These are phyloP conservation scores for Tuber umbilicatum DNA, from an alignment of 495 filamentous ascomycete genomes.

Conservation along the genomic window DNA sequence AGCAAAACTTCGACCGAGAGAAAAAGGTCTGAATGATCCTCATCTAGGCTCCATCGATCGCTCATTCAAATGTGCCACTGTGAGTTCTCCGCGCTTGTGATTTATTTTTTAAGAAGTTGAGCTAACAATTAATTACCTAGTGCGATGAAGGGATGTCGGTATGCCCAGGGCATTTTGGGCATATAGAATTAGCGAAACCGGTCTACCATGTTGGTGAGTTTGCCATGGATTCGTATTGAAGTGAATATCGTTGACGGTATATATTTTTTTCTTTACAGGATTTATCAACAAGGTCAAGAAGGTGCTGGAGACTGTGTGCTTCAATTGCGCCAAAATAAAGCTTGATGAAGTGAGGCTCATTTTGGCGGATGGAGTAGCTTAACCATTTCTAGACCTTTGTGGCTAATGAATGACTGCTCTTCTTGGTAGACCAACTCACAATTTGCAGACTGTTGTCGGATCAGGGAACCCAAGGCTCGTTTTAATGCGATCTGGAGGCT, in stretches of 20 bases:
- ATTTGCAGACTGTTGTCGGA: slow-evolving; percentile 70
- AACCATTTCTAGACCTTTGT: slow-evolving; percentile 30
- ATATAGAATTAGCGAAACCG: slow-evolving; percentile 90
- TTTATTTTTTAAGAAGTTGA: background rate
- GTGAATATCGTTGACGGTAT: slow-evolving; percentile 39
- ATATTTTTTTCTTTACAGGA: slow-evolving; percentile 49
- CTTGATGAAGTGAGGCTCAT: slow-evolving; percentile 86
- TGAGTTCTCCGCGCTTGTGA: slow-evolving; percentile 13
- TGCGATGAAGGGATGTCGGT: slow-evolving; percentile 90
- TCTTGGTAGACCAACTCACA: slow-evolving; percentile 65
- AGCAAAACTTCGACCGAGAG: slow-evolving; percentile 73
- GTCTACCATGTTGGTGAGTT: slow-evolving; percentile 77
- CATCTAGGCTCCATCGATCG: slow-evolving; percentile 91
- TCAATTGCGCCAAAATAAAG: slow-evolving; percentile 93
- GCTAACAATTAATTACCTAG: slow-evolving; percentile 20
- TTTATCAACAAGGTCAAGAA: slow-evolving; percentile 98
- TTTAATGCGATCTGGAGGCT: slow-evolving; percentile 83
- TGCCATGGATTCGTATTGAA: background rate
- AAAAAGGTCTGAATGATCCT: slow-evolving; percentile 86
- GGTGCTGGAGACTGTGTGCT: slow-evolving; percentile 93
- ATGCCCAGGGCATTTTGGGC: slow-evolving; percentile 95
- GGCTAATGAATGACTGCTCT: slow-evolving; percentile 34
- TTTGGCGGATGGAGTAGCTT: slow-evolving; percentile 44
- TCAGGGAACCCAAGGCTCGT: slow-evolving; percentile 83
- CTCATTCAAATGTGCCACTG: slow-evolving; percentile 82